These are phyloP conservation scores for Tulasnella sp. DNA, from an alignment of 768 basidiomycete species.

Conservation along the genomic window DNA sequence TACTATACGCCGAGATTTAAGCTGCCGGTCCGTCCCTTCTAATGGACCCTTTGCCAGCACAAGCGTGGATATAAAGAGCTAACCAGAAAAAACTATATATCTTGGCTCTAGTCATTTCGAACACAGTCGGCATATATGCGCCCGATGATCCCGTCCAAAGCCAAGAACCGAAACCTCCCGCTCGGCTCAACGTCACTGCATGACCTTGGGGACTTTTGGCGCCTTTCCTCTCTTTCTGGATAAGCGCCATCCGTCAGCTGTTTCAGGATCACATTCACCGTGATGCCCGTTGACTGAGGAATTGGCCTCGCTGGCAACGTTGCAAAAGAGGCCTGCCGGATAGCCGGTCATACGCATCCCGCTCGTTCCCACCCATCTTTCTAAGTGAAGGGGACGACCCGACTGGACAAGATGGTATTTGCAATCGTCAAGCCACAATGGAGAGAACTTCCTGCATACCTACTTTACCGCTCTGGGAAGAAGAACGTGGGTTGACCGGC, in stretches of 20 bases:
- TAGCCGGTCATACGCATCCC: not conserved
- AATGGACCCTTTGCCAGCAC: not conserved
- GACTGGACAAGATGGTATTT: not conserved
- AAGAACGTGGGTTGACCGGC: no score
- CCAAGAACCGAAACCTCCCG: not conserved
- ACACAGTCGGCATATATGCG: not conserved
- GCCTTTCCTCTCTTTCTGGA: not conserved
- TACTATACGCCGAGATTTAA: not conserved
- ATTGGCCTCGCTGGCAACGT: not conserved
- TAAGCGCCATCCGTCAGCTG: not conserved
- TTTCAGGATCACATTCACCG: not conserved
- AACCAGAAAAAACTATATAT: not conserved
- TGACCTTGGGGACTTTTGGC: not conserved
- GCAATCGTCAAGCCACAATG: no score
- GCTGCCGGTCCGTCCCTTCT: not conserved
- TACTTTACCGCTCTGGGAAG: no score
- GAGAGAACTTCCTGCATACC: no score
- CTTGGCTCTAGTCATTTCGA: not conserved
- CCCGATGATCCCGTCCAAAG: not conserved
- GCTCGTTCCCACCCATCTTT: not conserved
- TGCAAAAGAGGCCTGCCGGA: not conserved
- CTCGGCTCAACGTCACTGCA: not conserved
- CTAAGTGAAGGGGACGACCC: not conserved
- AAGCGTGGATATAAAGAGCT: not conserved
- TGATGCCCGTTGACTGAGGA: not conserved